These are phyloP conservation scores for Acer saccharum DNA, from an alignment of 345 rosid species.

Conservation along the genomic window DNA sequence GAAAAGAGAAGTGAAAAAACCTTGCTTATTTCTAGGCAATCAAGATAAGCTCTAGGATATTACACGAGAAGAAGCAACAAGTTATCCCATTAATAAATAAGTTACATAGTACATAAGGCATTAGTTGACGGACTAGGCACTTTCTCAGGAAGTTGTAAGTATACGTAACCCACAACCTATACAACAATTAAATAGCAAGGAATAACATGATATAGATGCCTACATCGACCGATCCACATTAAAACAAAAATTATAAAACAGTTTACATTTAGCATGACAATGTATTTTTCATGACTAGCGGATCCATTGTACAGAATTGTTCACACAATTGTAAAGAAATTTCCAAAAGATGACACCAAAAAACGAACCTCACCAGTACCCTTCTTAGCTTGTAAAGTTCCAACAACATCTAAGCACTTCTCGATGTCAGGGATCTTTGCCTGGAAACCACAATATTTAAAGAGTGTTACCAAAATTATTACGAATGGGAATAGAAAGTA, in stretches of 20 bases:
- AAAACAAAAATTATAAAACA: not conserved
- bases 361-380: slow-evolving; percentile 83
- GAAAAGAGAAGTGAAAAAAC: not conserved
- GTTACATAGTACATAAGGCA: not conserved
- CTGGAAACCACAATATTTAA: slow-evolving; percentile 39
- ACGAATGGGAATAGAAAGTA: not conserved
- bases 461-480: slow-evolving; percentile 1
- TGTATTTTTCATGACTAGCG: not conserved
- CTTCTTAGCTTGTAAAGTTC: slow-evolving; percentile 82
- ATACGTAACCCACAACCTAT: not conserved
- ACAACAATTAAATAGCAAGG: not conserved
- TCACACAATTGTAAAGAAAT: not conserved
- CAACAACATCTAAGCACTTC: slow-evolving; percentile 86
- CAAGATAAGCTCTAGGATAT: not conserved
- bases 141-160: not conserved
- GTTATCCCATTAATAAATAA: not conserved
- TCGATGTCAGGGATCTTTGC: slow-evolving; percentile 93
- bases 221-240: not conserved
- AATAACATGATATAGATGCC: not conserved
- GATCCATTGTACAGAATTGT: not conserved
- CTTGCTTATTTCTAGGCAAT: not conserved
- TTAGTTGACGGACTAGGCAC: not conserved
- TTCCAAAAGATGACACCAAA: slow-evolving; percentile 17
- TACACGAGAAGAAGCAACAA: not conserved
- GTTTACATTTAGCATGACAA: not conserved